phyloP scores from a whole-genome alignment of 108 stramenopile genomes.

The Heterococcus sp. region DNA sequence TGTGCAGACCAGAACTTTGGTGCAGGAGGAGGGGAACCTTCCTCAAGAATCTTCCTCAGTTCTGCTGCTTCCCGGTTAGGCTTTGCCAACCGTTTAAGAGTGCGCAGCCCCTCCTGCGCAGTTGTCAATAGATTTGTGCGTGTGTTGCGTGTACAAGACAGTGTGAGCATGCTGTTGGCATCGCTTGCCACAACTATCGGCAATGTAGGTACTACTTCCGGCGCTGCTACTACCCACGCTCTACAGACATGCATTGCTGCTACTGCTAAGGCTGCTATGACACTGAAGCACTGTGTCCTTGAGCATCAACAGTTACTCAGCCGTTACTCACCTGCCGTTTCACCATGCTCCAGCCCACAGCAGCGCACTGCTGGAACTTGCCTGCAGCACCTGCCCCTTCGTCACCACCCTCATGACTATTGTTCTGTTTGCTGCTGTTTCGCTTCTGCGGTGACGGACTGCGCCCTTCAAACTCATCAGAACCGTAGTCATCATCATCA shows the following conservation, averaged over 20 bases:
- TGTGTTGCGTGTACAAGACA: background rate
- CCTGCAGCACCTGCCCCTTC: background rate
- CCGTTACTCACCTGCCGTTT: slow-evolving; percentile 11
- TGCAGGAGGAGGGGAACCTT: slow-evolving; percentile 19
- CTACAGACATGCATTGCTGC: too few species aligned
- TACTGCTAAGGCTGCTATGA: too few species aligned
- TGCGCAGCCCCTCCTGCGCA: slow-evolving; percentile 10
- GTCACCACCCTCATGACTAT: too few species aligned
- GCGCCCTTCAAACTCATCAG: slow-evolving; percentile 38
- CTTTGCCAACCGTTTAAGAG: slow-evolving; percentile 24
- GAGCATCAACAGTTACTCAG: too few species aligned
- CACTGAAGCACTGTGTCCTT: too few species aligned
- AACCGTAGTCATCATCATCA: slow-evolving; percentile 34
- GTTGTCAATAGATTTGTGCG: background rate
- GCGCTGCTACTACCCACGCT: too few species aligned
- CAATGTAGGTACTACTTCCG: too few species aligned
- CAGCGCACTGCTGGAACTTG: slow-evolving; percentile 8
- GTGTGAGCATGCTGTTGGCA: background rate
- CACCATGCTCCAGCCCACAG: slow-evolving; percentile 14
- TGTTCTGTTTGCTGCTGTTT: too few species aligned
- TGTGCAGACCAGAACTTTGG: slow-evolving; percentile 38
- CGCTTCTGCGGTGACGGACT: background rate
- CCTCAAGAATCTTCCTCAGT: slow-evolving; percentile 30
- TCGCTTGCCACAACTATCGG: too few species aligned
- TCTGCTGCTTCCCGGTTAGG: slow-evolving; percentile 32